phyloP scores from a whole-genome alignment of 2,329 filamentous ascomycete genomes.

The Talaromyces rugulosus region DNA sequence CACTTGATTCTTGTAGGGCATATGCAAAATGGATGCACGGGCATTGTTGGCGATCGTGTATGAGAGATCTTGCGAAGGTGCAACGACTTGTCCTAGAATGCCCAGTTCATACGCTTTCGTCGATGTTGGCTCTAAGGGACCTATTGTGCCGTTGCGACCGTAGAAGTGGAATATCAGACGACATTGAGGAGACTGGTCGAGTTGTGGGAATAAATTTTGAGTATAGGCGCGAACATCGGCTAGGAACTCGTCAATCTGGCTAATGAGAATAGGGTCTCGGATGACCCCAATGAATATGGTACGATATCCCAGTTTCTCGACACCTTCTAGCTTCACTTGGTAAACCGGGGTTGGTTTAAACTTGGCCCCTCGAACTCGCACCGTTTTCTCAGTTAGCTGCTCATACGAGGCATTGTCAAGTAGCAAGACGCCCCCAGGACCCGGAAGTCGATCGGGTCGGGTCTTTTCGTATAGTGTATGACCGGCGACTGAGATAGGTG shows the following conservation, averaged over 20 bases:
- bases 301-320: slow-evolving; percentile 40
- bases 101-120: slow-evolving; percentile 37
- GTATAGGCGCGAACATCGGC: slow-evolving; percentile 26
- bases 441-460: slow-evolving; percentile 47
- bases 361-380: slow-evolving; percentile 37
- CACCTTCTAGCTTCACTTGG: slow-evolving; percentile 49
- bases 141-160: slow-evolving; percentile 38
- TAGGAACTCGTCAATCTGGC: slow-evolving; percentile 37
- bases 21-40: slow-evolving; percentile 43
- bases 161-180: slow-evolving; percentile 45
- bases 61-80: slow-evolving; percentile 43
- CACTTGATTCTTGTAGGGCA: slow-evolving; percentile 48
- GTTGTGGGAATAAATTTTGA: slow-evolving; percentile 15
- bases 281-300: slow-evolving; percentile 46
- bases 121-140: slow-evolving; percentile 22
- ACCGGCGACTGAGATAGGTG: slow-evolving; percentile 47
- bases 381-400: slow-evolving; percentile 38
- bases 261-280: slow-evolving; percentile 45
- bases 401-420: slow-evolving; percentile 41
- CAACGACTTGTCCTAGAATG: slow-evolving; percentile 46
- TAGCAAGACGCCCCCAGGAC: slow-evolving; percentile 48
- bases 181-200: slow-evolving; percentile 23
- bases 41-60: slow-evolving; percentile 40
- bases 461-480: slow-evolving; percentile 55
- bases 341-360: slow-evolving; percentile 37